These are phyloP conservation scores for Nepenthes gracilis DNA, from an alignment of 148 eudicot genomes.

Conservation along the genomic window DNA sequence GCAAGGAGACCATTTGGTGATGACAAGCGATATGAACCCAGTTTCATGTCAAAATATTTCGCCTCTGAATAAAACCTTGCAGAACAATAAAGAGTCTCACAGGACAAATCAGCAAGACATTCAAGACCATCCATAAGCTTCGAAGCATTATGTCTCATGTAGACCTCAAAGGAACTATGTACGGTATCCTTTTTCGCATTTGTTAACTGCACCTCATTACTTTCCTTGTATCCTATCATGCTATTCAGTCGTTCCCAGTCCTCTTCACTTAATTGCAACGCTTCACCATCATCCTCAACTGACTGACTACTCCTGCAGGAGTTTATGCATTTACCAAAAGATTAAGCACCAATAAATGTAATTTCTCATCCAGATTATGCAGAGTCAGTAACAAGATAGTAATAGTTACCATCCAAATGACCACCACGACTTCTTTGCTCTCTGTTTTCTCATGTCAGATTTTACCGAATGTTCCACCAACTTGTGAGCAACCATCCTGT, in stretches of 20 bases:
- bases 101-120: conserved; percentile 83
- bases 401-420: conserved; percentile 69
- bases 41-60: conserved; percentile 68
- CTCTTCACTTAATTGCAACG: conserved; percentile 54
- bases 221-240: conserved; percentile 85
- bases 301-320: conserved; percentile 53
- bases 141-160: conserved; percentile 95
- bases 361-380: neutral
- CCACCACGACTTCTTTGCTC: conserved; percentile 90
- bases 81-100: conserved; percentile 69
- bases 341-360: conserved; percentile 4
- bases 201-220: conserved; percentile 42
- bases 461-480: conserved; percentile 68
- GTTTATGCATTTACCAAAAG: neutral
- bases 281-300: conserved; percentile 51
- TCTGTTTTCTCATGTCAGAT: conserved; percentile 52
- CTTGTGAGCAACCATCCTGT: conserved; percentile 96
- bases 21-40: conserved; percentile 82
- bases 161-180: conserved; percentile 64
- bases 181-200: conserved; percentile 41
- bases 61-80: conserved; percentile 73
- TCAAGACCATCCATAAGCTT: conserved; percentile 52
- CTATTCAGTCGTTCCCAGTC: conserved; percentile 83
- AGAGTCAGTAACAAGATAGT: neutral
- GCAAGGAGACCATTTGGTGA: conserved; percentile 93